Conservation (phyloP, 805 yeast species). For the Priceomyces medius region DNA sequence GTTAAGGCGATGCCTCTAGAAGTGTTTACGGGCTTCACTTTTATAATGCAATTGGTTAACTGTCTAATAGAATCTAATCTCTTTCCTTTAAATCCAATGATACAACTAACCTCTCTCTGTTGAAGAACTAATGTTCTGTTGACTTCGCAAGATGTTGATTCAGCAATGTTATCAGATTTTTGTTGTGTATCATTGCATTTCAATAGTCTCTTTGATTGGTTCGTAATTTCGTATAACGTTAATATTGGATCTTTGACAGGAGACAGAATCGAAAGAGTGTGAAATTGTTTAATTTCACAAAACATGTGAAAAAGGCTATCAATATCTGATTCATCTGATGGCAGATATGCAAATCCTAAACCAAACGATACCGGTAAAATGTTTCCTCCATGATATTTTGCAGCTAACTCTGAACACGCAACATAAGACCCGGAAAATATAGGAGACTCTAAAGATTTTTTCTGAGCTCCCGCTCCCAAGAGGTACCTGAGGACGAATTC, state of each 20-base stretch:
- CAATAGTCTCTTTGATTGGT: too few relatives aligned
- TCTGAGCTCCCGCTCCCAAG: too few relatives aligned
- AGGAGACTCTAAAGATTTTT: too few relatives aligned
- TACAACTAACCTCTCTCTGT: slow-evolving; percentile 20
- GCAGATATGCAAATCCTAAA: not conserved
- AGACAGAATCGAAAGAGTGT: not conserved
- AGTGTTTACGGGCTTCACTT: slow-evolving; percentile 16
- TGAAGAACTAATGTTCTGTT: slow-evolving; percentile 1
- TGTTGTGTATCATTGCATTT: too few relatives aligned
- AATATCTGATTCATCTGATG: not conserved
- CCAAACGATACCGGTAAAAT: not conserved
- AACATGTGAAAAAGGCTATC: not conserved
- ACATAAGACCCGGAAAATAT: not conserved
- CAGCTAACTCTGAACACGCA: not conserved
- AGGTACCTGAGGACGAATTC: too few relatives aligned
- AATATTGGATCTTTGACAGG: too few relatives aligned
- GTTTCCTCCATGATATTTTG: not conserved
- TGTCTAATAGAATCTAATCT: slow-evolving; percentile 21
- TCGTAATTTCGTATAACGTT: too few relatives aligned
- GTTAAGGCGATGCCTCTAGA: slow-evolving; percentile 1
- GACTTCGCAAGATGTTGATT: too few relatives aligned
- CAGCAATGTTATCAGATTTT: too few relatives aligned
- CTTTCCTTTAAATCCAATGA: slow-evolving; percentile 26
- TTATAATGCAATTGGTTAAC: slow-evolving; percentile 22
- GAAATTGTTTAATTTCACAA: not conserved